Evolutionary conservation across 352 stramenopile genomes (phyloP).

Genomic region (Globisporangium solare): DNA sequence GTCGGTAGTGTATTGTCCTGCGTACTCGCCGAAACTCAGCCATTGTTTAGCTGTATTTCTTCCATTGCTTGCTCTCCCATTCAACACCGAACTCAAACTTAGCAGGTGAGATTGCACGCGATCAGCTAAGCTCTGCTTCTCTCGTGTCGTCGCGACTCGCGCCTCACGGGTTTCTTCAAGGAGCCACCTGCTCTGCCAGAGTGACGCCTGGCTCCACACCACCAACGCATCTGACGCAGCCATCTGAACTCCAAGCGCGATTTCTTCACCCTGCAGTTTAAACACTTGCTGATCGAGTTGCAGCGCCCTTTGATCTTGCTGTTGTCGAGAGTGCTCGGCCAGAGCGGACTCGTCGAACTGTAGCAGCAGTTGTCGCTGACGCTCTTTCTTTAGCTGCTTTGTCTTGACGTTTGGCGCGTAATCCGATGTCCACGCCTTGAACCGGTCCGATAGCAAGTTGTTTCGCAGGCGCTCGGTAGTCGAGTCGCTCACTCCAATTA

Average conservation of each 20-base stretch:
- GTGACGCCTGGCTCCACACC: slow-evolving; percentile 32
- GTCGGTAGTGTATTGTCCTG: slow-evolving; percentile 5
- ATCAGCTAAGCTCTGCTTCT: slow-evolving; percentile 32
- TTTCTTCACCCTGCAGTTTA: slow-evolving; percentile 29
- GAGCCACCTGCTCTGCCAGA: slow-evolving; percentile 22
- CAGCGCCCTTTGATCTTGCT: slow-evolving; percentile 13
- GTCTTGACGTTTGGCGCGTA: slow-evolving; percentile 36
- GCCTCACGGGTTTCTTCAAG: slow-evolving; percentile 16
- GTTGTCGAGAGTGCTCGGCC: slow-evolving; percentile 16
- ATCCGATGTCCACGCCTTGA: slow-evolving; percentile 36
- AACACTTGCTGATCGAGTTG: slow-evolving; percentile 2
- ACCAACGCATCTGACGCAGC: slow-evolving; percentile 44
- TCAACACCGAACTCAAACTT: slow-evolving; percentile 20
- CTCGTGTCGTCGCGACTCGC: slow-evolving; percentile 19
- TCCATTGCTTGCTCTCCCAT: slow-evolving; percentile 9
- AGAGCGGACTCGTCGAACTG: slow-evolving; percentile 37
- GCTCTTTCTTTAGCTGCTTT: slow-evolving; percentile 31
- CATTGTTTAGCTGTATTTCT: slow-evolving; percentile 11
- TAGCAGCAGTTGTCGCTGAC: slow-evolving; percentile 35
- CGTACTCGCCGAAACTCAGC: slow-evolving; percentile 43
- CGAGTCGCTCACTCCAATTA: slow-evolving; percentile 33
- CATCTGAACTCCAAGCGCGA: slow-evolving; percentile 43
- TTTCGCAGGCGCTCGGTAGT: slow-evolving; percentile 33
- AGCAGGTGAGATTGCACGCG: slow-evolving; percentile 38
- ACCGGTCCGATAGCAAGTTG: slow-evolving; percentile 33